Conservation (phyloP, 2,329 filamentous ascomycete species). For the Elsinoe fawcettii region DNA sequence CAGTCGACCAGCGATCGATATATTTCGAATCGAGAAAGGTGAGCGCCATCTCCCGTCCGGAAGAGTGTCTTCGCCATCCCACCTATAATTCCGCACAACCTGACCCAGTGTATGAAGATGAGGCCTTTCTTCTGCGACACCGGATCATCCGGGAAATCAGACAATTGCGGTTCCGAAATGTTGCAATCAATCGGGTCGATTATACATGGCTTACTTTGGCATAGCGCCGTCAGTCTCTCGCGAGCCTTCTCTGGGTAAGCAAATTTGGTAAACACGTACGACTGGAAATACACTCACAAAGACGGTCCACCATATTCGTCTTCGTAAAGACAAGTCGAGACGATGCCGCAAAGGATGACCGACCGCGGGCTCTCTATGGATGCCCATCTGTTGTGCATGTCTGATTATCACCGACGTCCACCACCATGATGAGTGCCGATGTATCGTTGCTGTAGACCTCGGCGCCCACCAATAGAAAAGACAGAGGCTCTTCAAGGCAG, state of each 20-base stretch:
- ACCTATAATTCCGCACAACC: background rate
- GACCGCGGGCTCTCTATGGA: background rate
- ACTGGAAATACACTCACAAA: background rate
- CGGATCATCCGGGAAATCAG: background rate
- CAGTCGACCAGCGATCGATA: background rate
- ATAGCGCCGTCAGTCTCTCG: background rate
- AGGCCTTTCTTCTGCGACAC: background rate
- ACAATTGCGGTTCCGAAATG: background rate
- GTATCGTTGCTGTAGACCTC: background rate
- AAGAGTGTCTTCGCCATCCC: background rate
- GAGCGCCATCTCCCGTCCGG: background rate
- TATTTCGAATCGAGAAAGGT: background rate
- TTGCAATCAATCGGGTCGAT: conserved; percentile 4
- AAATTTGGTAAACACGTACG: too few species aligned
- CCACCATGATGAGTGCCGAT: conserved; percentile 10
- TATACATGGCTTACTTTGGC: conserved; percentile 5
- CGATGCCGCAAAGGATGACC: background rate
- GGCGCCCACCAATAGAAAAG: conserved; percentile 9
- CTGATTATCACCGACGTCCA: conserved; percentile 6
- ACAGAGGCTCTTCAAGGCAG: background rate
- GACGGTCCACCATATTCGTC: conserved; percentile 6
- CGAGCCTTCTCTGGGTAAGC: background rate
- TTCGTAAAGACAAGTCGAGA: background rate
- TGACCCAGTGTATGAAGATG: background rate
- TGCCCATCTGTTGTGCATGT: background rate